These are phyloP conservation scores for Malus sylvestris DNA, from an alignment of 306 rosid species.

Conservation along the genomic window DNA sequence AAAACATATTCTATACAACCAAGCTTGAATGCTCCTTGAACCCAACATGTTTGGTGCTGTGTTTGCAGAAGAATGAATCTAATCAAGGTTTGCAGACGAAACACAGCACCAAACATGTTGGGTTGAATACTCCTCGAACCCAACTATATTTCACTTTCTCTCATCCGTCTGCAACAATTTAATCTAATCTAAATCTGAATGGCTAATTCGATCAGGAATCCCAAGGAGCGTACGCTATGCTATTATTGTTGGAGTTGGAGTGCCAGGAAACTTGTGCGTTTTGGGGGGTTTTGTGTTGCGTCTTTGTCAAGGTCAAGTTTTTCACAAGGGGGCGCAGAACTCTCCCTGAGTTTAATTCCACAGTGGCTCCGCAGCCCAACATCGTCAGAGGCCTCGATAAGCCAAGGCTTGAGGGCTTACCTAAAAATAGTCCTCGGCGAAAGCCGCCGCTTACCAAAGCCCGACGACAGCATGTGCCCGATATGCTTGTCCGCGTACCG, in stretches of 20 bases:
- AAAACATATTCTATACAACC: too few relatives aligned
- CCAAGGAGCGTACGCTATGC: conserved; percentile 36
- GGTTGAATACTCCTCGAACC: too few relatives aligned
- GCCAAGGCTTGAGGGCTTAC: conserved; percentile 45
- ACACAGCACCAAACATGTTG: too few relatives aligned
- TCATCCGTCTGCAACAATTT: not conserved
- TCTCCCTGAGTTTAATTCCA: conserved; percentile 35
- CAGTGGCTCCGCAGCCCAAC: conserved; percentile 16
- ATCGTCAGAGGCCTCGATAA: conserved; percentile 38
- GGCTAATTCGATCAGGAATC: conserved; percentile 33
- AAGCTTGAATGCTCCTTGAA: too few relatives aligned
- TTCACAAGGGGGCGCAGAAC: not conserved
- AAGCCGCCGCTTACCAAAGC: conserved; percentile 33
- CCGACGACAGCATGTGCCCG: conserved; percentile 41
- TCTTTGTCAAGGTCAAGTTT: conserved; percentile 24
- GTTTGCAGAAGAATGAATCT: too few relatives aligned
- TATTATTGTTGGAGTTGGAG: conserved; percentile 36
- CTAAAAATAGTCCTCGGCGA: conserved; percentile 52
- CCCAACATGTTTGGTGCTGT: too few relatives aligned
- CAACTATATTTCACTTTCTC: not conserved
- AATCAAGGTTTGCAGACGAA: too few relatives aligned
- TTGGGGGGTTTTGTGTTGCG: conserved; percentile 31
- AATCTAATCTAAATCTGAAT: not conserved
- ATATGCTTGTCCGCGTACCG: conserved; percentile 56
- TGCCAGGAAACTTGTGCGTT: conserved; percentile 31